Evolutionary conservation across 805 yeast species (phyloP).

Genomic region (Candida gorgasii): DNA sequence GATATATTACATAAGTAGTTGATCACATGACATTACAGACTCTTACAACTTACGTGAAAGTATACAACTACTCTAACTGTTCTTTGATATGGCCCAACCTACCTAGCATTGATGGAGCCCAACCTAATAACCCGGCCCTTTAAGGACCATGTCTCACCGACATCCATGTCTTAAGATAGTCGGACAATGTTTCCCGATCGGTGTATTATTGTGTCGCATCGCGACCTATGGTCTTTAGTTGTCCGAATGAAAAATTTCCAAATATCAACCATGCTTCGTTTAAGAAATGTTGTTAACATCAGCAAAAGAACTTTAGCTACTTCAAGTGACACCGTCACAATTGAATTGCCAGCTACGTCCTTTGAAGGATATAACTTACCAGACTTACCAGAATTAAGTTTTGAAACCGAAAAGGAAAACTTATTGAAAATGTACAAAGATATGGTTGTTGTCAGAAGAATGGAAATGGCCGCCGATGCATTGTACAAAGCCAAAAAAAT

Average conservation of each 20-base stretch:
- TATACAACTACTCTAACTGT: no score
- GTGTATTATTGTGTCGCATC: constrained; percentile 3
- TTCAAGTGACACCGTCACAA: constrained; percentile 40
- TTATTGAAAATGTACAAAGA: constrained; percentile 93
- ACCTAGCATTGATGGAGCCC: no score
- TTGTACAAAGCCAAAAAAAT: constrained; percentile 97
- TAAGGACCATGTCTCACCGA: no score
- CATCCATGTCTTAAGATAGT: no score
- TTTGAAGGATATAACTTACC: constrained; percentile 84
- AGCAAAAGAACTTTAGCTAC: constrained; percentile 39
- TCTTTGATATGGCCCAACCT: no score
- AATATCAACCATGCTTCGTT: constrained; percentile 8
- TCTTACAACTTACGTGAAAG: no score
- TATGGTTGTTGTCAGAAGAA: constrained; percentile 90
- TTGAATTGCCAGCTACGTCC: constrained; percentile 74
- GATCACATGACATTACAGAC: no score
- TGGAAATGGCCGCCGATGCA: constrained; percentile 99
- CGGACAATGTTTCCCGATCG: constrained; percentile 5
- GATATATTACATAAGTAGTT: no score
- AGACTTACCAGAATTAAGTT: constrained; percentile 60
- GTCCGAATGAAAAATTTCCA: constrained; percentile 12
- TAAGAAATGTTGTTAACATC: constrained; percentile 8
- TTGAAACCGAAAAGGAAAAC: constrained; percentile 77
- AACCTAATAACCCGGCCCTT: no score
- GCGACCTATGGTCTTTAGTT: constrained; percentile 8